Conservation (phyloP, 108 stramenopile genomes). For the Stephanodiscus triporus region DNA sequence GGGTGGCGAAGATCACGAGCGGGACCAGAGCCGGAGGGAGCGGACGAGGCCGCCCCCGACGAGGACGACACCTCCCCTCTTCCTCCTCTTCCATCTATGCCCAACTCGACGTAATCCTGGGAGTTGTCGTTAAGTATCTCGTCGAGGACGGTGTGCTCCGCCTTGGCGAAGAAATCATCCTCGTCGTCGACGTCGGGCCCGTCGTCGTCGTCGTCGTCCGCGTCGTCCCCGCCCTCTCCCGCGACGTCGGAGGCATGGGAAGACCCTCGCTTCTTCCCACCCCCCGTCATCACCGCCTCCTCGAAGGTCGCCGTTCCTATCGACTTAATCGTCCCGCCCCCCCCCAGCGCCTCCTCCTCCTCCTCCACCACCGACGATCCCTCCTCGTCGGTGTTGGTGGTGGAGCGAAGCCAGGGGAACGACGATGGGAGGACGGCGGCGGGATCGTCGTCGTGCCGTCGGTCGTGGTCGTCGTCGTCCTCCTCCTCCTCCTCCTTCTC, state of each 20-base stretch:
- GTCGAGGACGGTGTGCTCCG: constrained; percentile 29
- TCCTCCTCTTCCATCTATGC: not conserved
- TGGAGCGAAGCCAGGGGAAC: too few species aligned
- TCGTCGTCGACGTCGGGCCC: constrained; percentile 7
- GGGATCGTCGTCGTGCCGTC: too few species aligned
- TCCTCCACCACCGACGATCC: too few species aligned
- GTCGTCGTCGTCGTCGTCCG: not conserved
- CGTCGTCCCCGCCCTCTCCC: not conserved
- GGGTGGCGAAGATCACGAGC: too few species aligned
- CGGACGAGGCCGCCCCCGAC: not conserved
- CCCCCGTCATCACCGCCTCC: too few species aligned
- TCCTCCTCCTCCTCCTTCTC: not conserved
- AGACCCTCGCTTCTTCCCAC: not conserved
- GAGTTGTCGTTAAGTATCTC: constrained; percentile 27
- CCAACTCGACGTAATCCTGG: not conserved
- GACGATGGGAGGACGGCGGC: too few species aligned
- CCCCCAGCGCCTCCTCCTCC: too few species aligned
- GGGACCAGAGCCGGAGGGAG: too few species aligned
- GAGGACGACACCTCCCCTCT: not conserved
- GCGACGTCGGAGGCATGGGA: not conserved
- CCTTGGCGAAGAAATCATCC: constrained; percentile 36
- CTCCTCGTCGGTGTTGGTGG: too few species aligned
- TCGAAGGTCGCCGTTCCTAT: too few species aligned
- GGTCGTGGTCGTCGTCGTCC: too few species aligned
- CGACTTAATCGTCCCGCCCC: too few species aligned